These are phyloP conservation scores for Shiraia bambusicola DNA, from an alignment of 2,329 filamentous ascomycete species.

Conservation along the genomic window DNA sequence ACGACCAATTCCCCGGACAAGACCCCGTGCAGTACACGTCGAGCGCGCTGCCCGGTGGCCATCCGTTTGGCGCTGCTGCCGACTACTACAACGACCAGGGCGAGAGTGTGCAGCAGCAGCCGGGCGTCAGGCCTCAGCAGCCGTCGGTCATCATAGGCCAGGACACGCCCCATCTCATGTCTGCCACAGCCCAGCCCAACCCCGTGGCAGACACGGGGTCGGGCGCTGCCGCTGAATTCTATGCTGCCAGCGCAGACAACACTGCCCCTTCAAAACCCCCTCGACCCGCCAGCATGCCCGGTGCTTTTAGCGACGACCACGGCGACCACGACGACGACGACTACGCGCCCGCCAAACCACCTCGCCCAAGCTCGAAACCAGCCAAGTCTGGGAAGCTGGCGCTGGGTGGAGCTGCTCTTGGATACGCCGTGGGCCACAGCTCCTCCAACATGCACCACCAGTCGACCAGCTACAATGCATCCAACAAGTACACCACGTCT, in stretches of 20 bases:
- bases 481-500: slow-evolving; percentile 28
- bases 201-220: slow-evolving; percentile 62
- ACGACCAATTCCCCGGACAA: slow-evolving; percentile 62
- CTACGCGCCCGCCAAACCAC: slow-evolving; percentile 35
- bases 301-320: slow-evolving; percentile 38
- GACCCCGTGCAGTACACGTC: slow-evolving; percentile 50
- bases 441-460: slow-evolving; percentile 30
- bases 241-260: slow-evolving; percentile 33
- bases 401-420: slow-evolving; percentile 47
- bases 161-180: slow-evolving; percentile 57
- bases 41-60: slow-evolving; percentile 47
- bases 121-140: slow-evolving; percentile 58
- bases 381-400: slow-evolving; percentile 36
- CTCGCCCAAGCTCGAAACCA: slow-evolving; percentile 32
- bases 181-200: slow-evolving; percentile 53
- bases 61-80: slow-evolving; percentile 56
- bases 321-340: slow-evolving; percentile 33
- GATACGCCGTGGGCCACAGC: slow-evolving; percentile 42
- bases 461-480: slow-evolving; percentile 25
- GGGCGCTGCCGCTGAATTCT: slow-evolving; percentile 62
- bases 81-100: slow-evolving; percentile 66
- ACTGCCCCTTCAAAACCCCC: slow-evolving; percentile 40
- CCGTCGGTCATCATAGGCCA: slow-evolving; percentile 57
- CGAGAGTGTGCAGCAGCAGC: slow-evolving; percentile 60
- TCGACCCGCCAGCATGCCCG: slow-evolving; percentile 38